Evolutionary conservation across 1,284 basidiomycete species (phyloP).

Genomic region (Microbotryum intermedium): DNA sequence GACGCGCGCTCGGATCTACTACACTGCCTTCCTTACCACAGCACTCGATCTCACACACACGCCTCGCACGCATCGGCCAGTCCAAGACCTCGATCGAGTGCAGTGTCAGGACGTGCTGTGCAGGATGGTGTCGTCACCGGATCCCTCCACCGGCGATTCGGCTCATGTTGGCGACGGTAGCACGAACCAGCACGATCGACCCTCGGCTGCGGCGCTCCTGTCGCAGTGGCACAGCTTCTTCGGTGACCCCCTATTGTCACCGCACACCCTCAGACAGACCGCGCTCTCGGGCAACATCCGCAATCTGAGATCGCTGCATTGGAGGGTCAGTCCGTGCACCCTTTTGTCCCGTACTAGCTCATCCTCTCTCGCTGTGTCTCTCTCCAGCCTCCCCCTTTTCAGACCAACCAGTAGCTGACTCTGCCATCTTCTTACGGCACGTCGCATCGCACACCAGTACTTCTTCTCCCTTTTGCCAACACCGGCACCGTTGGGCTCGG

Average conservation of each 20-base stretch:
- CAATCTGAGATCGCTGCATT: slow-evolving; percentile 38
- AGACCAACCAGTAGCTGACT: not conserved
- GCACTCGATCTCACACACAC: too few species aligned
- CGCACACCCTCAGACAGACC: slow-evolving; percentile 31
- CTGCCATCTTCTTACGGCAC: not conserved
- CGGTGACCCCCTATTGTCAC: slow-evolving; percentile 39
- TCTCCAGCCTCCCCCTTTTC: not conserved
- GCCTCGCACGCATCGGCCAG: too few species aligned
- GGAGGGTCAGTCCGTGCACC: slow-evolving; percentile 37
- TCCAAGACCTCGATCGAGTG: too few species aligned
- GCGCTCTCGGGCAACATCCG: slow-evolving; percentile 24
- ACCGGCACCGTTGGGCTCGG: slow-evolving; percentile 37
- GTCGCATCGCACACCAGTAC: slow-evolving; percentile 31
- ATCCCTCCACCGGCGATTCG: too few species aligned
- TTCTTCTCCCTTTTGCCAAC: slow-evolving; percentile 41
- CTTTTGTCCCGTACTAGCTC: not conserved
- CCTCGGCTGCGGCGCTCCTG: not conserved
- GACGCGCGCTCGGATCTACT: too few species aligned
- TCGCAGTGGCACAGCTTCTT: slow-evolving; percentile 36
- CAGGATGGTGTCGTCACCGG: too few species aligned
- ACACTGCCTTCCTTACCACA: too few species aligned
- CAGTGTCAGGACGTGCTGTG: too few species aligned
- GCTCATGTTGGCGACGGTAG: too few species aligned
- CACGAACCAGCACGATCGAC: not conserved
- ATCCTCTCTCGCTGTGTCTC: not conserved